Evolutionary conservation across 2,329 filamentous ascomycete species (phyloP), one percentile per base, ranked within the genome.

Genomic region (Mycosphaerella arachidis): DNA sequence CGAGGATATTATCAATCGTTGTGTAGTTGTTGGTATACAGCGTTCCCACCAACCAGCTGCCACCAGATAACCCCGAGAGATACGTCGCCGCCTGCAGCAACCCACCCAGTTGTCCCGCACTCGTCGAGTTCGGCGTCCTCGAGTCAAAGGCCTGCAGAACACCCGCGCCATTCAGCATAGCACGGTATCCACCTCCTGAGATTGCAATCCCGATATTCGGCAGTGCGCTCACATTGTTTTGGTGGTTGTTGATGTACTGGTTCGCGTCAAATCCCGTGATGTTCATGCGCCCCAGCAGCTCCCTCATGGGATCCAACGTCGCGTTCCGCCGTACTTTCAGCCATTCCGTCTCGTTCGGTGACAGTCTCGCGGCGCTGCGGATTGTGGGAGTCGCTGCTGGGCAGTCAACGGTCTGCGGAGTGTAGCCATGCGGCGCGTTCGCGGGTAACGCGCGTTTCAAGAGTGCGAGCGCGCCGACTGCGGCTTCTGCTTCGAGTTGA

Each of bases 101-200:
- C 4, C 92, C 92, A 54, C 91, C 90, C 27, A 96, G 79, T 52
- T 91, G 88, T 4, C 90, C 90, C 3, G 76, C 69, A 7, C 69
- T 75, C 0, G 84, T 88, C 2, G 86, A 79, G 57, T 84, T 84
- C 0, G 79, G 72, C 0, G 89, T 92, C 20, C 92, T 84, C 67
- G 76, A 83, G 73, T 96, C 92, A 66, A 91, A 92, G 0, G 91
- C 92, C 31, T 89, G 84, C 16, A 96, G 68, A 48, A 87, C 88
- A 61, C 92, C 92, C 16, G 87, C 92, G 40, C 90, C 91, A 70
- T 89, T 93, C 78, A 92, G 79, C 77, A 95, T 80, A n/a, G 92
- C 91, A 58, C 92, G 82, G 73, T 94, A 96, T 37, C 92, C 92
- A 71, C 92, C 92, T 12, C 91, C 91, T 0, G 90, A 94, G 48